Percentiles rank a stretch among this genome's conserved stretches.
phyloP scores from a whole-genome alignment of 140 eudicot species.

The Ambrosia hybrid region DNA sequence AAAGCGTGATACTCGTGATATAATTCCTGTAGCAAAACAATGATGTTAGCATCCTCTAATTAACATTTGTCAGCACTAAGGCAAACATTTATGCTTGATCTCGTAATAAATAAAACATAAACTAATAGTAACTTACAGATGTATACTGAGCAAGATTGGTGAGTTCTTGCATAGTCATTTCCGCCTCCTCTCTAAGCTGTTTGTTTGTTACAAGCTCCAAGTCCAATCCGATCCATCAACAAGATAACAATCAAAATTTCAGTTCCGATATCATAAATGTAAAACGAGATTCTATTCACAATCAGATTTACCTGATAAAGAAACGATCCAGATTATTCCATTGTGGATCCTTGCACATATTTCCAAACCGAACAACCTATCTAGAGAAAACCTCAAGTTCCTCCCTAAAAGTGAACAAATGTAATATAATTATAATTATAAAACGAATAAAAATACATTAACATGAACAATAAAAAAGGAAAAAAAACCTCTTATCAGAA shows the following conservation, averaged over 20 bases:
- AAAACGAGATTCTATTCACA: constrained; percentile 15
- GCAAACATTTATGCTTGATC: background rate
- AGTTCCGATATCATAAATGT: constrained; percentile 11
- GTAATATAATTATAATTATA: background rate
- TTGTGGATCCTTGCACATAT: constrained; percentile 88
- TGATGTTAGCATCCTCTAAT: constrained; percentile 24
- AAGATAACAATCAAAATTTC: constrained; percentile 11
- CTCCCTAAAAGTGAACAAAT: constrained; percentile 47
- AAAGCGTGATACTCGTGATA: constrained; percentile 82
- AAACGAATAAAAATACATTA: background rate
- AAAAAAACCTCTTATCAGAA: constrained; percentile 76
- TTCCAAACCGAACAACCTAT: constrained; percentile 84
- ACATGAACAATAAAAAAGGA: background rate
- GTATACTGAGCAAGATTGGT: constrained; percentile 83
- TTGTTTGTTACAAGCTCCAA: constrained; percentile 42
- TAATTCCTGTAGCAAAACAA: constrained; percentile 58
- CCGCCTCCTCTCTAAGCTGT: constrained; percentile 74
- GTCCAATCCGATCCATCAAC: constrained; percentile 64
- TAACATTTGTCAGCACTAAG: background rate
- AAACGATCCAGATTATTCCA: constrained; percentile 86
- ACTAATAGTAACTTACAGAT: constrained; percentile 57
- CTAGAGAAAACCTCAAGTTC: constrained; percentile 76
- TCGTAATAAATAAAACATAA: background rate
- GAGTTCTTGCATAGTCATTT: constrained; percentile 72
- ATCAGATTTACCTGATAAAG: constrained; percentile 55